phyloP scores from a whole-genome alignment of 1,284 basidiomycete genomes.

The Neotropicomus parvogracilis region DNA sequence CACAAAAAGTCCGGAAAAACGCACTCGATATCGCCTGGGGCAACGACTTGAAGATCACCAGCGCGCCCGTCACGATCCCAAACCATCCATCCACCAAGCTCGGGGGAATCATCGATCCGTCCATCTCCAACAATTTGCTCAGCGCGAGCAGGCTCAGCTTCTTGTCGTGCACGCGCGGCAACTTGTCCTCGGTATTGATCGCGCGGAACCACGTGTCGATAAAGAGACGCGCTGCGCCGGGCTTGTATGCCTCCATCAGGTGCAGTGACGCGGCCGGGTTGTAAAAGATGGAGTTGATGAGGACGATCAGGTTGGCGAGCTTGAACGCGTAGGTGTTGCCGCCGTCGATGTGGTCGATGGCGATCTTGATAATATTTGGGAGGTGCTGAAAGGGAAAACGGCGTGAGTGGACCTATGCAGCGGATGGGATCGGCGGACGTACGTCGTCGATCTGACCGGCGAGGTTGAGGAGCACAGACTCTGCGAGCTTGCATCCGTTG shows the following conservation, averaged over 20 bases:
- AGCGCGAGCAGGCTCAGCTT: conserved; percentile 78
- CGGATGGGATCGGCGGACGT: conserved; percentile 3
- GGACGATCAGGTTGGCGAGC: conserved; percentile 77
- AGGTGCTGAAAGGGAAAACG: conserved; percentile 37
- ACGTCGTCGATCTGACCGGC: conserved; percentile 77
- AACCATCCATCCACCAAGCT: conserved; percentile 67
- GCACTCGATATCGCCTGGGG: conserved; percentile 69
- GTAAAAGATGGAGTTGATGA: conserved; percentile 84
- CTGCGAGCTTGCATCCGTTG: conserved; percentile 83
- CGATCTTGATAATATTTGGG: conserved; percentile 56
- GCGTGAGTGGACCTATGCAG: neutral
- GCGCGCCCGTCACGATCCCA: conserved; percentile 62
- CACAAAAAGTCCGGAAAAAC: conserved; percentile 18
- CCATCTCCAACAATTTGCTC: conserved; percentile 70
- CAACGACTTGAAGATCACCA: conserved; percentile 72
- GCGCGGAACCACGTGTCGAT: conserved; percentile 79
- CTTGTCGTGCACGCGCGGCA: conserved; percentile 90
- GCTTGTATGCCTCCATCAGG: conserved; percentile 62
- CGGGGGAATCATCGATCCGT: conserved; percentile 54
- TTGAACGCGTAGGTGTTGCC: conserved; percentile 62
- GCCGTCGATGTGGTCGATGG: conserved; percentile 56
- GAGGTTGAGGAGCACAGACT: conserved; percentile 78
- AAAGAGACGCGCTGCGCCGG: conserved; percentile 62
- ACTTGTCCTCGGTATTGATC: conserved; percentile 57
- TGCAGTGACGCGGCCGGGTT: conserved; percentile 76